phyloP scores from a whole-genome alignment of 441 rosid genomes.

The Codiaeum variegatum region DNA sequence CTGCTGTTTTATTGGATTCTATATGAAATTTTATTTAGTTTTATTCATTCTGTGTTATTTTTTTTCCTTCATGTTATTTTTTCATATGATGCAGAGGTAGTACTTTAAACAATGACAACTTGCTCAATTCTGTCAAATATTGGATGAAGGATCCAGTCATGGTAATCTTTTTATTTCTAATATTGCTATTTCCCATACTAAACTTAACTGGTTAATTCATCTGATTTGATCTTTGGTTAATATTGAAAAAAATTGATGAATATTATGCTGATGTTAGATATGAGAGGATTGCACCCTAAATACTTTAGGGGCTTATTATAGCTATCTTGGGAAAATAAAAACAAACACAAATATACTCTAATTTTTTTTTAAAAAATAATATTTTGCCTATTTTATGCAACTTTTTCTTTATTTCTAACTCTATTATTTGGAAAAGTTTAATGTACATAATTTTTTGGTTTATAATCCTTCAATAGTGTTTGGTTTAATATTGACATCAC shows the following conservation, averaged over 20 bases:
- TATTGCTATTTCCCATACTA: background rate
- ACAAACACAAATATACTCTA: too few species aligned
- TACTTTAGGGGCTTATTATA: slow-evolving; percentile 89
- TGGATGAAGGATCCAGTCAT: slow-evolving; percentile 96
- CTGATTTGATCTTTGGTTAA: background rate
- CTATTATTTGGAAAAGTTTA: too few species aligned
- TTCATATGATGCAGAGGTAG: slow-evolving; percentile 62
- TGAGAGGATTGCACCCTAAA: slow-evolving; percentile 96
- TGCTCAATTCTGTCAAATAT: slow-evolving; percentile 87
- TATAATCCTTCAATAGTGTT: too few species aligned
- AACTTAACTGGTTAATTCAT: background rate
- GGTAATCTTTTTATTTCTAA: slow-evolving; percentile 39
- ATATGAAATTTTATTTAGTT: background rate
- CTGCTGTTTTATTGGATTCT: background rate
- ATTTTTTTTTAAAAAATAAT: too few species aligned
- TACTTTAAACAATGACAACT: slow-evolving; percentile 94
- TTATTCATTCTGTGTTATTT: background rate
- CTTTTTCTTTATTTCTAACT: too few species aligned
- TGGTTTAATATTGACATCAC: too few species aligned
- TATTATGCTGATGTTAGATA: slow-evolving; percentile 95
- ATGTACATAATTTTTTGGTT: too few species aligned
- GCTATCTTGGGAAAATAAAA: slow-evolving; percentile 92
- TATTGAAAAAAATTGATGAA: slow-evolving; percentile 79
- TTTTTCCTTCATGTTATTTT: background rate
- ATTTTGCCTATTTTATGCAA: too few species aligned